Base-by-base conservation (phyloP, 2,329 filamentous ascomycete genomes). In the Diaporthe caulivora region DNA sequence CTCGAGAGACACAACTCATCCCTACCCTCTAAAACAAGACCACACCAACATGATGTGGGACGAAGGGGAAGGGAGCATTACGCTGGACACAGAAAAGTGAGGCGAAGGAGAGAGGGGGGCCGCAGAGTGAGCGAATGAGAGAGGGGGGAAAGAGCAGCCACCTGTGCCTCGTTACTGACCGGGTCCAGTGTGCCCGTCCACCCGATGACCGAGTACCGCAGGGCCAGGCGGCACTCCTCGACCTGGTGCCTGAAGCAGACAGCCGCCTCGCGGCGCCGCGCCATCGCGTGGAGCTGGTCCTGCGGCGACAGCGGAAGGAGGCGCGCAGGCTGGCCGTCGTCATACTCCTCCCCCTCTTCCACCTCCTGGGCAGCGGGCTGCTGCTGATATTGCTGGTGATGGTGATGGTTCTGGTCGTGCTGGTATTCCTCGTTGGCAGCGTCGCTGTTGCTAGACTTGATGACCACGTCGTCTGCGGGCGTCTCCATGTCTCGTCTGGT, bases 161-260 rank as follows among this genome's bases (percentile, higher is more conserved):
- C 1, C 6, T 1, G 37, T 13, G 7, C 37, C 7, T 13, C 37
- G 15, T 8, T 40, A 37, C 70, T 57, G 18, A 73, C 72, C 67
- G 62, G 68, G 15, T 70, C 65, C 3, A 73, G 37, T 17, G 72
- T 73, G 9, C 72, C 72, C 18, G 65, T 53, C 72, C 72, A 73
- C 24, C 72, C 72, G 65, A 73, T 31, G n/a, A 71, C 55, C 1
- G 64, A 60, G 49, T 73, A 73, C 40, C 26, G 64, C 8, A 73
- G 57, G 1, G 72, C 72, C 55, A 73, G 55, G 24, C 72, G 65
- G 40, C 72, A 73, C 49, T 70, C 65, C 26, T 37, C 42, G n/a
- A 73, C 29, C 26, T 55, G 68, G 29, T 65, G 31, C 37, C 44
- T 64, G 47, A 73, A 71, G 29, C 29, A 26, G 26, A 73, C 24